Percentiles rank a stretch among this genome's conserved stretches.
Evolutionary conservation across 202 grass and related monocot genomes (phyloP).

Genomic region (Eragrostis tef): DNA sequence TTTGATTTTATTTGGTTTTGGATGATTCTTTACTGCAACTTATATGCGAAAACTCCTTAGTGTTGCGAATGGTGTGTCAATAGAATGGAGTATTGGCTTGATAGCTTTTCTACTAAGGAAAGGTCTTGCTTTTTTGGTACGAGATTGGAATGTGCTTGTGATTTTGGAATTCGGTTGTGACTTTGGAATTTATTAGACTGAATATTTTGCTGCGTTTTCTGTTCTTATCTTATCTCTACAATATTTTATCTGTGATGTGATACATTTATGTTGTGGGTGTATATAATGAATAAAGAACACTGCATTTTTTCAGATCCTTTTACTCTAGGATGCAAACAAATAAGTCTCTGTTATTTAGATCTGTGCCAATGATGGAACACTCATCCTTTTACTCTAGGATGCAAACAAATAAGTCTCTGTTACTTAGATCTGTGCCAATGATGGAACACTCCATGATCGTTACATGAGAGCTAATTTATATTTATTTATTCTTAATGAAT

Average conservation of each 20-base stretch:
- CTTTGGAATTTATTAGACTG: background rate
- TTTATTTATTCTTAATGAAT: background rate
- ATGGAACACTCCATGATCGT: background rate
- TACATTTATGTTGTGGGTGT: background rate
- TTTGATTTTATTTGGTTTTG: background rate
- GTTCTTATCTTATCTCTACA: background rate
- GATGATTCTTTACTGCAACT: background rate
- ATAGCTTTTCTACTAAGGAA: background rate
- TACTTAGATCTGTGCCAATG: background rate
- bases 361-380: background rate
- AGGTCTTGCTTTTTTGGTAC: background rate
- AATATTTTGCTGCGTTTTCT: background rate
- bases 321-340: constrained; percentile 3
- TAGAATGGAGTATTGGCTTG: constrained; percentile 24
- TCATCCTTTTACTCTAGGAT: constrained; percentile 1
- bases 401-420: background rate
- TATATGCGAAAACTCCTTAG: constrained; percentile 5
- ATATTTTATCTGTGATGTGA: background rate
- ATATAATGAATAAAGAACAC: background rate
- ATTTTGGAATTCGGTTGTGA: constrained; percentile 18
- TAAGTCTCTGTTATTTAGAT: background rate
- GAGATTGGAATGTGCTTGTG: background rate
- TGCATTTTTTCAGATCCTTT: background rate
- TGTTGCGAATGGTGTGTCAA: background rate
- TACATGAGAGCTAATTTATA: background rate